Evolutionary conservation across 2,329 filamentous ascomycete genomes (phyloP), one percentile per base, ranked within the genome.

Genomic region (Apiospora sp.): DNA sequence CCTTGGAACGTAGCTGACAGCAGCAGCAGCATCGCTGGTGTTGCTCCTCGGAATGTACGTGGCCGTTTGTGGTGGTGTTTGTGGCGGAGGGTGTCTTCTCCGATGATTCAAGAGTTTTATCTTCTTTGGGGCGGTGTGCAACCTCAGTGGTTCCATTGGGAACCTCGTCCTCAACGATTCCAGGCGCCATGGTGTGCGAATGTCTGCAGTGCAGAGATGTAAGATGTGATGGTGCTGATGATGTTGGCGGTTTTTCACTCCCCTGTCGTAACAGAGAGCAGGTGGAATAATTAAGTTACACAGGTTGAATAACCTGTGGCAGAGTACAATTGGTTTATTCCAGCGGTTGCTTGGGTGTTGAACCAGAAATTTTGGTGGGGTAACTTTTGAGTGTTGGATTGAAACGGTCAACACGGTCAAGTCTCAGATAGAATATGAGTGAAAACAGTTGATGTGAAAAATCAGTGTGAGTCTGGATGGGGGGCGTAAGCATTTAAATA

Each of bases 1-100:
- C 68, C 34, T 69, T 69, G 67, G 67, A 68, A 14, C 67, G 67
- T 1, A 48, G 67, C 30, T 68, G 67, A 22, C 67, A 68, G 43
- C 67, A 68, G 24, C 67, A 68, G 43, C 67, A 68, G 24, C 67
- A 68, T 48, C 24, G 24, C 24, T 68, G 43, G 10, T 68, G 67
- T 8, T 34, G 43, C 8, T 68, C 43, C 19, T 41, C 22, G 2
- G 30, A 14, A 22, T 68, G 41, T 30, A 13, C 16, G 24, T 68
- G 67, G 43, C 41, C 67, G 7, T 34, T 68, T 19, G 67, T 48
- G 37, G 67, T 19, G 41, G n/a, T 41, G 37, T 41, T 41, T 27
- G n/a, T 41, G 27, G 37, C 13, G 67, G 67, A 34, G 13, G 24
- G 2, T 27, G 24, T 43, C 43, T 68, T 19, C 10, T 68, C 14